phyloP scores from a whole-genome alignment of 2,329 filamentous ascomycete species.

The Aspergillus pseudoviridinutans region DNA sequence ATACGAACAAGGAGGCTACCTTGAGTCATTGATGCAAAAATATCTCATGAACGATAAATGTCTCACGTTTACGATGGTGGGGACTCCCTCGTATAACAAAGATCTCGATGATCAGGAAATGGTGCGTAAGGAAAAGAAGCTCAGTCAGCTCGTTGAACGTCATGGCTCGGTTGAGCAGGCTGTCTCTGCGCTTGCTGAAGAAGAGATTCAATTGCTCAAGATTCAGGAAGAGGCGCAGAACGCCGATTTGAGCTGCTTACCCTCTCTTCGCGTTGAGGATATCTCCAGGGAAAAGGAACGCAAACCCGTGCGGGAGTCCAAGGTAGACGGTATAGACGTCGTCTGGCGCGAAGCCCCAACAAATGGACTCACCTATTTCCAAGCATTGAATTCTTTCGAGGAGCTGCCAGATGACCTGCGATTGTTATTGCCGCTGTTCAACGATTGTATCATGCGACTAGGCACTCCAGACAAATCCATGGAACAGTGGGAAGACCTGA shows the following conservation, averaged over 20 bases:
- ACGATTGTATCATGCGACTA: constrained; percentile 86
- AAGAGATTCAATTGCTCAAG: constrained; percentile 73
- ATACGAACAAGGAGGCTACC: constrained; percentile 71
- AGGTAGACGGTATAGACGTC: constrained; percentile 61
- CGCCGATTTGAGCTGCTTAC: constrained; percentile 81
- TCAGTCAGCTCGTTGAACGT: constrained; percentile 63
- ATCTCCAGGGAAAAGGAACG: constrained; percentile 76
- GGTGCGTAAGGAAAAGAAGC: constrained; percentile 67
- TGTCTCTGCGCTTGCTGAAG: constrained; percentile 65
- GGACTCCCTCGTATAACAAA: constrained; percentile 69
- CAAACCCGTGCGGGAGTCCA: constrained; percentile 60
- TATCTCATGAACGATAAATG: constrained; percentile 85
- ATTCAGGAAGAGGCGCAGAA: constrained; percentile 82
- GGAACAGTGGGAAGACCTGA: constrained; percentile 91
- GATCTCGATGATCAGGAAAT: constrained; percentile 75
- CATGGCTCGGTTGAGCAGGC: constrained; percentile 70
- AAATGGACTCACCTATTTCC: constrained; percentile 94
- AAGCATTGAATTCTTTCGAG: constrained; percentile 75
- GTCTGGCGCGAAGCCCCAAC: constrained; percentile 93
- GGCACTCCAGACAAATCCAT: constrained; percentile 84
- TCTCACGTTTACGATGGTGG: constrained; percentile 90
- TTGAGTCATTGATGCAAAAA: constrained; percentile 81
- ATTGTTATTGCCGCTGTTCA: constrained; percentile 81
- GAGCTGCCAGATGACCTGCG: constrained; percentile 80
- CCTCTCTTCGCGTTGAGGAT: constrained; percentile 82